Conservation (phyloP, 2,329 filamentous ascomycete species). For the Aspergillus tamarii region DNA sequence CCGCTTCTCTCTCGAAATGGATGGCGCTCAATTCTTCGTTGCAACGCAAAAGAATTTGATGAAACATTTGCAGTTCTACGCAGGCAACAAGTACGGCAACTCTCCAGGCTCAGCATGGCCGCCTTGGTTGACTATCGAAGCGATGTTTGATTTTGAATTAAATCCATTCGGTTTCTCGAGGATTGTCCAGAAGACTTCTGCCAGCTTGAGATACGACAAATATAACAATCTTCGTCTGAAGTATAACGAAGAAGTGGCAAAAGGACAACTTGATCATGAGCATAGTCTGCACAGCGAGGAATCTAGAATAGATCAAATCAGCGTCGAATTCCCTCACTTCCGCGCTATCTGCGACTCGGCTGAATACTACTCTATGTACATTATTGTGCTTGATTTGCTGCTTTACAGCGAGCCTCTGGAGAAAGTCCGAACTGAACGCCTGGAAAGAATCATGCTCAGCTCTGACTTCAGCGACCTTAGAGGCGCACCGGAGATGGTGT, state of each 20-base stretch:
- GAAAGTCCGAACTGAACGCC: conserved; percentile 90
- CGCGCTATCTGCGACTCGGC: conserved; percentile 94
- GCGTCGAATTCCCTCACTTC: conserved; percentile 93
- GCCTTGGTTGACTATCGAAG: conserved; percentile 96
- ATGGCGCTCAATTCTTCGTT: conserved; percentile 97
- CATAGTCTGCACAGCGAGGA: conserved; percentile 57
- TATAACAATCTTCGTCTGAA: conserved; percentile 97
- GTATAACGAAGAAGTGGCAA: conserved; percentile 90
- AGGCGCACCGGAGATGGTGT: conserved; percentile 90
- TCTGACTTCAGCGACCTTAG: conserved; percentile 97
- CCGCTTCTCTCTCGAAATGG: conserved; percentile 92
- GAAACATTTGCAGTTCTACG: conserved; percentile 87
- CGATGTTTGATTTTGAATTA: conserved; percentile 94
- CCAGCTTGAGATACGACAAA: conserved; percentile 92
- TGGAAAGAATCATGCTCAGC: conserved; percentile 98
- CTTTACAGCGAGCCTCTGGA: conserved; percentile 96
- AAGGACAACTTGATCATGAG: conserved; percentile 55
- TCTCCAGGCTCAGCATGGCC: conserved; percentile 87
- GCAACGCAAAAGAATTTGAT: conserved; percentile 91
- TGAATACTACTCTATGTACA: conserved; percentile 97
- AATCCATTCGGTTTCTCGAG: conserved; percentile 98
- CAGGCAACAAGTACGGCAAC: conserved; percentile 89
- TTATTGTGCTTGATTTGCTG: conserved; percentile 93
- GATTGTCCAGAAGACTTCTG: conserved; percentile 95
- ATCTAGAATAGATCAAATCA: conserved; percentile 90